Evolutionary conservation across 495 filamentous ascomycete genomes (phyloP).

Genomic region (Chaetomidium leptoderma): DNA sequence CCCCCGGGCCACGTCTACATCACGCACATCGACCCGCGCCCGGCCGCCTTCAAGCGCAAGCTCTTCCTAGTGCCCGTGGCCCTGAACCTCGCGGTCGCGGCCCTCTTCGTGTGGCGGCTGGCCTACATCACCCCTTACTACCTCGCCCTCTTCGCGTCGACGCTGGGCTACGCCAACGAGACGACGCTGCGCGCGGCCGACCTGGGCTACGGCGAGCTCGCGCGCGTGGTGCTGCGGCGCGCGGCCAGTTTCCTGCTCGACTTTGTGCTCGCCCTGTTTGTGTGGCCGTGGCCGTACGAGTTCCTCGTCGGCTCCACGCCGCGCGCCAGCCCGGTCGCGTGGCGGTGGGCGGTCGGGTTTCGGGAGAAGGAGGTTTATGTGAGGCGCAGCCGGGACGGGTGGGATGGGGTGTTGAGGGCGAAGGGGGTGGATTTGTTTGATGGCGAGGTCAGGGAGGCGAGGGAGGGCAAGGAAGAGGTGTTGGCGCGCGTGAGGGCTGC

Average conservation of each 20-base stretch:
- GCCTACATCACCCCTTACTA: constrained; percentile 63
- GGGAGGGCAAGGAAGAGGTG: constrained; percentile 29
- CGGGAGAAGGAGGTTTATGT: constrained; percentile 68
- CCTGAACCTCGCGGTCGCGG: constrained; percentile 60
- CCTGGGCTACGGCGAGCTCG: constrained; percentile 48
- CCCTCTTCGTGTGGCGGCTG: constrained; percentile 57
- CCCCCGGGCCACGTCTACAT: constrained; percentile 67
- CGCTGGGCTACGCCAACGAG: constrained; percentile 58
- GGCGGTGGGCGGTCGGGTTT: constrained; percentile 70
- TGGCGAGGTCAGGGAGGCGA: neutral
- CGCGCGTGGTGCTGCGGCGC: constrained; percentile 48
- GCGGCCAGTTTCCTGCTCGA: constrained; percentile 62
- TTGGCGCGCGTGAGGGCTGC: constrained; percentile 43
- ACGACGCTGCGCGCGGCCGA: constrained; percentile 53
- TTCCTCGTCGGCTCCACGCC: constrained; percentile 59
- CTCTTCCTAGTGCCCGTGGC: constrained; percentile 69
- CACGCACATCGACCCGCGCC: constrained; percentile 67
- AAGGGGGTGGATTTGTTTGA: constrained; percentile 21
- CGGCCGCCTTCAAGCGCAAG: constrained; percentile 61
- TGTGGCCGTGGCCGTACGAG: constrained; percentile 69
- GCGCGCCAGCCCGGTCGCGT: constrained; percentile 55
- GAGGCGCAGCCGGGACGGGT: constrained; percentile 60
- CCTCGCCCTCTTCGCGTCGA: constrained; percentile 52
- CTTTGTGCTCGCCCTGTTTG: constrained; percentile 61
- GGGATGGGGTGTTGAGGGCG: constrained; percentile 38